Evolutionary conservation across 768 basidiomycete species (phyloP), one percentile per base, ranked within the genome.

Genomic region (Boletus bicolor): DNA sequence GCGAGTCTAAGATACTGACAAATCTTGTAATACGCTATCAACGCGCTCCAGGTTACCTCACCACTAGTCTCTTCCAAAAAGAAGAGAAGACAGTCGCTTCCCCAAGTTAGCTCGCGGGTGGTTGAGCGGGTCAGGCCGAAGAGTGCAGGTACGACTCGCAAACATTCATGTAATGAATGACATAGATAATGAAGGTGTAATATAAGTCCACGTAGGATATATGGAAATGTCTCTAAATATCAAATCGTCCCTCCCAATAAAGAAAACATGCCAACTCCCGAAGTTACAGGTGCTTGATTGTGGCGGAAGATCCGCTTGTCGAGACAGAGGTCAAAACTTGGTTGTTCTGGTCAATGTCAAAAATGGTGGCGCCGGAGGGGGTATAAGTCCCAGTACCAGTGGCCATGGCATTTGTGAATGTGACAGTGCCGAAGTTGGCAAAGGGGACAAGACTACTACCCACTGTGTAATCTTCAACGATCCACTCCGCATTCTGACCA

Each of bases 401-500:
- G 12, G 58, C 60, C 35, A 0, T 0, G 14, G 51, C 48, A 11
- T 43, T 3, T 3, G 35, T 49, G n/a, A 61, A 61, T 3, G 28
- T 24, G 3, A 61, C 17, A 8, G 38, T 35, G 36, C 47, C 41
- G 35, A 61, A 61, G 47, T 61, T 10, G 21, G 44, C 38, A 8
- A 61, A n/a, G 2, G 49, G 28, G 34, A 38, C 32, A 0, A 8
- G 14, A 7, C 0, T 4, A 7, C 0, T 0, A 0, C 17, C 7
- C 5, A 3, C 0, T 3, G 0, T 0, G 36, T 43, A 51, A 44
- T 37, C 46, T 34, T 54, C 51, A 15, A 61, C 52, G 11, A 54
- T 48, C 60, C 60, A 61, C 17, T 51, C 59, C 5, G 45, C 60
- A 7, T 44, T 39, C 39, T 46, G 19, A 8, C 51, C 41, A 34